A percentile compares a stretch with the other conserved stretches of the same genome.
Conservation (phyloP, 768 basidiomycete species). For the Termitomyces sp. region DNA sequence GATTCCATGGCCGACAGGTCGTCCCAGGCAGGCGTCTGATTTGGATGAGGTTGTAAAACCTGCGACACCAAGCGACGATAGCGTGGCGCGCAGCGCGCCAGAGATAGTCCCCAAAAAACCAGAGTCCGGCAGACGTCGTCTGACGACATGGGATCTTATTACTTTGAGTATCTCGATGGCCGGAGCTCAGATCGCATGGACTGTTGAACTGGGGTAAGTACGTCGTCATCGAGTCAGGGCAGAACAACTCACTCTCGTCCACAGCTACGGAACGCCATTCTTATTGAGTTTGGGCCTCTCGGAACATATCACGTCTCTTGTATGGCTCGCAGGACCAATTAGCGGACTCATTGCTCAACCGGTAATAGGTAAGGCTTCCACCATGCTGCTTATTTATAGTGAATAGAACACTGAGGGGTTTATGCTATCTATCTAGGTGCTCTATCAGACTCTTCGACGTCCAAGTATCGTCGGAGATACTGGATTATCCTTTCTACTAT, state of each 20-base stretch:
- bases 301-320: slow-evolving; percentile 87
- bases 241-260: slow-evolving; percentile 12
- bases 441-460: slow-evolving; percentile 90
- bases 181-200: slow-evolving; percentile 94
- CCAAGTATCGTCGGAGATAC: slow-evolving; percentile 85
- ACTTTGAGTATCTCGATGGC: slow-evolving; percentile 90
- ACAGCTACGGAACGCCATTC: slow-evolving; percentile 94
- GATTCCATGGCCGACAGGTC: slow-evolving; percentile 67
- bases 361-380: slow-evolving; percentile 70
- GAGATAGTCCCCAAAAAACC: slow-evolving; percentile 19
- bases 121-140: slow-evolving; percentile 30
- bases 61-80: slow-evolving; percentile 12
- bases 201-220: slow-evolving; percentile 87
- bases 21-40: slow-evolving; percentile 23
- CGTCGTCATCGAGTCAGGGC: slow-evolving; percentile 12
- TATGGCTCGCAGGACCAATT: slow-evolving; percentile 95
- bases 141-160: slow-evolving; percentile 70
- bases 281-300: slow-evolving; percentile 67
- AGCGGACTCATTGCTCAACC: slow-evolving; percentile 95
- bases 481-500: slow-evolving; percentile 91
- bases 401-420: slow-evolving; percentile 23
- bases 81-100: slow-evolving; percentile 9
- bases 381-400: slow-evolving; percentile 16
- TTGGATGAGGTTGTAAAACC: slow-evolving; percentile 3
- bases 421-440: slow-evolving; percentile 59